Evolutionary conservation across 768 basidiomycete species (phyloP).

Genomic region (Multifurca ochricompacta): DNA sequence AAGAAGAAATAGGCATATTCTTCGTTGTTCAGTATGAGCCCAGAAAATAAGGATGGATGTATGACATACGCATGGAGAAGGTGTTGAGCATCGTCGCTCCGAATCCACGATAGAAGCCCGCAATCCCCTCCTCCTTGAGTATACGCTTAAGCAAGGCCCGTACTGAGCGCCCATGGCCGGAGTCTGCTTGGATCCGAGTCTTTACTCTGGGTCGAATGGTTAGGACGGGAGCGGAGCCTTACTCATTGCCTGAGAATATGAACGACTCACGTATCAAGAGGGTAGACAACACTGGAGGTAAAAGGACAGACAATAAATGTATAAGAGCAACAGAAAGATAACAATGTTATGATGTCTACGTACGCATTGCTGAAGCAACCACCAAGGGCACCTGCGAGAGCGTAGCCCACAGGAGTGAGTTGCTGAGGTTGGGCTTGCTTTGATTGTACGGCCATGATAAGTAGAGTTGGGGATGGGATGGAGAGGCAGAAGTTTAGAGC

Average conservation of each 20-base stretch:
- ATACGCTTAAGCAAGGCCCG: conserved; percentile 59
- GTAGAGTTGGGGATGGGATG: neutral
- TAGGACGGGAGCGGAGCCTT: neutral
- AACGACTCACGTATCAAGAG: conserved; percentile 62
- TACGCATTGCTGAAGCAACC: conserved; percentile 92
- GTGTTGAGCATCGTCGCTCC: conserved; percentile 97
- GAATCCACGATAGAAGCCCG: conserved; percentile 86
- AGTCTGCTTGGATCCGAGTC: conserved; percentile 85
- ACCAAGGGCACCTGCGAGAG: conserved; percentile 87
- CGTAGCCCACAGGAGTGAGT: conserved; percentile 82
- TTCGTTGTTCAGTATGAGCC: conserved; percentile 26
- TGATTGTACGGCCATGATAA: conserved; percentile 33
- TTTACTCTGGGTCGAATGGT: conserved; percentile 57
- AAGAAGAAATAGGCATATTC: conserved; percentile 99
- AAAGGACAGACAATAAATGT: conserved; percentile 2
- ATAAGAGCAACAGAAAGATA: neutral
- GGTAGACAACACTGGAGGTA: conserved; percentile 72
- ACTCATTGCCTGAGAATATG: no score
- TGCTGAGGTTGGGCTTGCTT: conserved; percentile 43
- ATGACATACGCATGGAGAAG: conserved; percentile 85
- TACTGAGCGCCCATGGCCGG: conserved; percentile 53
- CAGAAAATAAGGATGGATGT: neutral
- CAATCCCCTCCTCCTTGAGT: conserved; percentile 71
- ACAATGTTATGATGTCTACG: conserved; percentile 28
- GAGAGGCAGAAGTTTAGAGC: no score